phyloP scores from a whole-genome alignment of 1,139 yeast species.

The Diutina rugosa region DNA sequence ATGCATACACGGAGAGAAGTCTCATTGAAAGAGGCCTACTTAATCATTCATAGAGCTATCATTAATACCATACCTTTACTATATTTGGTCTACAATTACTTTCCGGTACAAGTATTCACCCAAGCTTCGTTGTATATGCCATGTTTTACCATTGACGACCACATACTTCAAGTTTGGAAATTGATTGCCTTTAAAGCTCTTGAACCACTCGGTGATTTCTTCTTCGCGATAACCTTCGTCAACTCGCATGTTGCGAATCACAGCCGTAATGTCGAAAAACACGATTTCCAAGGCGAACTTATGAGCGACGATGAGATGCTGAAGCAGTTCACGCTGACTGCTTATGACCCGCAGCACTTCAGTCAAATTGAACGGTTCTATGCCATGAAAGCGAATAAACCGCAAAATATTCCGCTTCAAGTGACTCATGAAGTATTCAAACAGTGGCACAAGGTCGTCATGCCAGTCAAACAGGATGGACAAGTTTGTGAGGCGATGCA shows the following conservation, averaged over 20 bases:
- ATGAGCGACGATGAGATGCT: background rate
- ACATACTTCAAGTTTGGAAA: background rate
- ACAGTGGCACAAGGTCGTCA: background rate
- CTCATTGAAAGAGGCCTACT: background rate
- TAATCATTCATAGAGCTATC: background rate
- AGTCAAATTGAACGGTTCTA: background rate
- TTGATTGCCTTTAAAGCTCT: background rate
- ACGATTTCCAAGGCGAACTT: constrained; percentile 1
- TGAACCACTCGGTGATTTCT: constrained; percentile 1
- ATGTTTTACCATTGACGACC: background rate
- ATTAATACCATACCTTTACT: background rate
- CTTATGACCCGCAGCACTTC: background rate
- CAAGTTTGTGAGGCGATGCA: background rate
- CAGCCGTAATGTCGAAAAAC: background rate
- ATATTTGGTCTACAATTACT: background rate
- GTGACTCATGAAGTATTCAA: background rate
- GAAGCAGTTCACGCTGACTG: constrained; percentile 1
- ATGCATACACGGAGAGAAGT: background rate
- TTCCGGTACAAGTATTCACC: constrained; percentile 1
- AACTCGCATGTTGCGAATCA: background rate
- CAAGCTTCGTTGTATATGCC: constrained; percentile 1
- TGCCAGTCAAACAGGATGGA: constrained; percentile 2
- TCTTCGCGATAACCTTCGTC: constrained; percentile 1
- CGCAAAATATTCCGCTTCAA: background rate
- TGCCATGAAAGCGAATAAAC: constrained; percentile 1